These are phyloP conservation scores for Penicillium waksmanii DNA, from an alignment of 495 filamentous ascomycete species.

Conservation along the genomic window DNA sequence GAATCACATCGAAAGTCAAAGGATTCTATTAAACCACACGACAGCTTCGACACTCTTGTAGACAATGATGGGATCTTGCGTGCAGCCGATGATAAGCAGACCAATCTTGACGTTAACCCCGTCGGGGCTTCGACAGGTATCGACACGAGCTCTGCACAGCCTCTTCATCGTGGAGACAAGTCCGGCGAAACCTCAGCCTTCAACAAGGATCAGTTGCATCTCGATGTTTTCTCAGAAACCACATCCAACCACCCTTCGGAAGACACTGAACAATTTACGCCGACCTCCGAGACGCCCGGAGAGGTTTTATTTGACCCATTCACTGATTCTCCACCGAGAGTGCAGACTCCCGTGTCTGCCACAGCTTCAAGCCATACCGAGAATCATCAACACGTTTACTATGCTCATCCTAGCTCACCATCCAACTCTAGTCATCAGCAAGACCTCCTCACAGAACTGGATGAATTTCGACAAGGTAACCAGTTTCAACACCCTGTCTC, in stretches of 20 bases:
- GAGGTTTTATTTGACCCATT: constrained; percentile 30
- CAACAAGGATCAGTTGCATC: constrained; percentile 25
- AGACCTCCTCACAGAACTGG: constrained; percentile 19
- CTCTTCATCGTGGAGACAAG: constrained; percentile 61
- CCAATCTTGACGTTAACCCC: constrained; percentile 7
- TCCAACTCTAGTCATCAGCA: constrained; percentile 35
- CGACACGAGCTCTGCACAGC: constrained; percentile 49
- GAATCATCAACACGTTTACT: constrained; percentile 31
- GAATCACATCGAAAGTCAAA: constrained; percentile 40
- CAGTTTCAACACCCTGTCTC: constrained; percentile 33
- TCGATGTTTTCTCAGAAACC: constrained; percentile 40
- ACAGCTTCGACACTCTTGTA: constrained; percentile 58
- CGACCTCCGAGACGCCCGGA: constrained; percentile 46
- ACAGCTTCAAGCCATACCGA: constrained; percentile 40
- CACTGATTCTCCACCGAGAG: constrained; percentile 20
- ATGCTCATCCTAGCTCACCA: constrained; percentile 38
- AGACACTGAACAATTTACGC: constrained; percentile 49
- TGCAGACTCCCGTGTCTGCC: constrained; percentile 19
- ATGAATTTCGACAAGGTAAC: constrained; percentile 15
- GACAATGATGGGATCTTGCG: constrained; percentile 55
- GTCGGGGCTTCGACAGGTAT: constrained; percentile 51
- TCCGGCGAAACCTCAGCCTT: constrained; percentile 45
- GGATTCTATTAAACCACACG: constrained; percentile 29
- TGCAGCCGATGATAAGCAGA: constrained; percentile 10
- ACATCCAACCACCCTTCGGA: constrained; percentile 43